Base-by-base conservation (phyloP, 1,139 yeast species). In the Candida labiduridarum region DNA sequence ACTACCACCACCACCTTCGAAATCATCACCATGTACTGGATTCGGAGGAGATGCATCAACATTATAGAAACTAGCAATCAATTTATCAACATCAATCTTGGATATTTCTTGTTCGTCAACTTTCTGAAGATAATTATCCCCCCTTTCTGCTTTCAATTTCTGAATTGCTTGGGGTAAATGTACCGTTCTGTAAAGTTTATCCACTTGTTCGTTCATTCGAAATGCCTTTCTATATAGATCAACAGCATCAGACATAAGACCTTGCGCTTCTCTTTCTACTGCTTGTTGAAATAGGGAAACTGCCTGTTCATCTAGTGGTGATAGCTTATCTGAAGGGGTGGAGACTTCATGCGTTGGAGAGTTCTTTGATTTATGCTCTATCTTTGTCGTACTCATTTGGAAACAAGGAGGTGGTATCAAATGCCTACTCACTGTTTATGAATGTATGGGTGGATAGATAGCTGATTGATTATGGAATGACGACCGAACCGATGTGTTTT, bases 221-320 rank as follows among this genome's bases (percentile, higher is more conserved):
- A 85, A 81, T 0, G 97, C 96, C 54, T 78, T 77, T 52, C 96
- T 73, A 68, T 91, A 91, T 54, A 71, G 77, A 41, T 75, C 80
- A 35, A 89, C 84, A 0, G 97, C 97, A 60, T 90, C 97, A 4
- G 89, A 78, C 81, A 91, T 78, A 52, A 83, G 74, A 0, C 97
- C 97, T 47, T 76, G 80, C 27, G 80, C 71, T 66, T 91, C 97
- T 59, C 84, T 84, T 48, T 79, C 83, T 0, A 85, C 82, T 1
- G 92, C 97, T 48, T 72, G 68, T 59, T 87, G 92, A 71, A 88
- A 90, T 27, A 80, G 66, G 27, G 71, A 71, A 43, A 89, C 67
- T 1, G 96, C 96, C 49, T 71, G 64, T 34, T 56, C 51, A 35
- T 68, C 69, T 18, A 45, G 44, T 10, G 56, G 59, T 4, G 61